Conservation (phyloP, 2,329 filamentous ascomycete species). For the Fusarium chuoi region DNA sequence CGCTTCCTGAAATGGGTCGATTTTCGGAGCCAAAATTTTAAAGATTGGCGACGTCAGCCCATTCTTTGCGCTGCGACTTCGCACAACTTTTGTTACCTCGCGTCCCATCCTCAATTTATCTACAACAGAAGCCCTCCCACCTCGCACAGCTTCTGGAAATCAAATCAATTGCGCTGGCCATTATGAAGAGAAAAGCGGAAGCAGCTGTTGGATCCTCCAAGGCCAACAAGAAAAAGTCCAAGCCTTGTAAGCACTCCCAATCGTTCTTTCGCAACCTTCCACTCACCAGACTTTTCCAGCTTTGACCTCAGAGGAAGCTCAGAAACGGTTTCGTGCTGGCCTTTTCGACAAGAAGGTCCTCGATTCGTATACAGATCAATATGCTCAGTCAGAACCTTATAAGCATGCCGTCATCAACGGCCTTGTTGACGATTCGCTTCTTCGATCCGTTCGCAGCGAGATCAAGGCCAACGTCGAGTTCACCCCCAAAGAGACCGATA, state of each 20-base stretch:
- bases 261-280: constrained; percentile 17
- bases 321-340: constrained; percentile 70
- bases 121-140: constrained; percentile 2
- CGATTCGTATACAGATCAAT: constrained; percentile 68
- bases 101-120: background rate
- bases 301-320: constrained; percentile 60
- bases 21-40: constrained; percentile 41
- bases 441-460: constrained; percentile 88
- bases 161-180: constrained; percentile 34
- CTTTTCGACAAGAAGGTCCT: constrained; percentile 72
- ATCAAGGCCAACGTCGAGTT: constrained; percentile 92
- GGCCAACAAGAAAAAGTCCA: constrained; percentile 64
- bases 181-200: constrained; percentile 71
- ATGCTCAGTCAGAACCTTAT: constrained; percentile 77
- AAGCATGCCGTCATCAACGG: constrained; percentile 90
- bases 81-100: constrained; percentile 12
- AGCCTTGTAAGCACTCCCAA: constrained; percentile 54
- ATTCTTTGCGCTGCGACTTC: constrained; percentile 34
- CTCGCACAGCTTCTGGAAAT: constrained; percentile 5
- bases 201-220: constrained; percentile 55
- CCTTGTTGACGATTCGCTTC: constrained; percentile 81
- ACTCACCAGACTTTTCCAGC: constrained; percentile 48
- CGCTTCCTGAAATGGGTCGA: constrained; percentile 39
- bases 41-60: constrained; percentile 45
- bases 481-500: constrained; percentile 98